A percentile compares a stretch with the other conserved stretches of the same genome.
Evolutionary conservation across 2,329 filamentous ascomycete genomes (phyloP).

Genomic region (Neonectria coccinea): DNA sequence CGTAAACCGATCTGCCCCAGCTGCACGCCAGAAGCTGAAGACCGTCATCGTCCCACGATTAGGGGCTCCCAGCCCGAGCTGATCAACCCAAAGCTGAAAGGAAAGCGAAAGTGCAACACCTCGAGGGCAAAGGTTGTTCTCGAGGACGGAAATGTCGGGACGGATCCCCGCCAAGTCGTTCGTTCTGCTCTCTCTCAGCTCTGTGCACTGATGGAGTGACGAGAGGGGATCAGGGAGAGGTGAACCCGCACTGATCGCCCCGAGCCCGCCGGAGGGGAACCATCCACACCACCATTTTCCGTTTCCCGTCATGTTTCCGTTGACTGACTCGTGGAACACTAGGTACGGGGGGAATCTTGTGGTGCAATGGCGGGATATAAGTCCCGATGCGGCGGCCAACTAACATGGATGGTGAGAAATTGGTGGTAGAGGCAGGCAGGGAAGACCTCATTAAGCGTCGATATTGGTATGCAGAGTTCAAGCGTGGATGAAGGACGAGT

Average conservation of each 20-base stretch:
- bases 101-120: slow-evolving; percentile 8
- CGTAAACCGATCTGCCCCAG: slow-evolving; percentile 15
- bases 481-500: not conserved
- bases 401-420: slow-evolving; percentile 21
- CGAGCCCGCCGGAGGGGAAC: slow-evolving; percentile 37
- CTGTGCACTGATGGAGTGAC: slow-evolving; percentile 24
- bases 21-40: slow-evolving; percentile 16
- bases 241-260: slow-evolving; percentile 39
- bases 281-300: slow-evolving; percentile 40
- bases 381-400: slow-evolving; percentile 18
- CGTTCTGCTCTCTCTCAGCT: slow-evolving; percentile 35
- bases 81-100: slow-evolving; percentile 5
- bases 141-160: slow-evolving; percentile 31
- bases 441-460: slow-evolving; percentile 5
- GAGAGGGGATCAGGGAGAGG: slow-evolving; percentile 28
- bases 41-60: slow-evolving; percentile 15
- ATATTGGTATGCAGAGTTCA: not conserved
- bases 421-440: slow-evolving; percentile 28
- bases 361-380: slow-evolving; percentile 12
- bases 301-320: slow-evolving; percentile 33
- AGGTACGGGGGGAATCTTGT: slow-evolving; percentile 4
- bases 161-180: slow-evolving; percentile 34
- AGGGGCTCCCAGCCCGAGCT: not conserved
- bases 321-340: slow-evolving; percentile 38
- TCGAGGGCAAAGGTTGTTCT: slow-evolving; percentile 6